Base-by-base conservation (phyloP, 352 stramenopile species). In the Pythium phragmitis region DNA sequence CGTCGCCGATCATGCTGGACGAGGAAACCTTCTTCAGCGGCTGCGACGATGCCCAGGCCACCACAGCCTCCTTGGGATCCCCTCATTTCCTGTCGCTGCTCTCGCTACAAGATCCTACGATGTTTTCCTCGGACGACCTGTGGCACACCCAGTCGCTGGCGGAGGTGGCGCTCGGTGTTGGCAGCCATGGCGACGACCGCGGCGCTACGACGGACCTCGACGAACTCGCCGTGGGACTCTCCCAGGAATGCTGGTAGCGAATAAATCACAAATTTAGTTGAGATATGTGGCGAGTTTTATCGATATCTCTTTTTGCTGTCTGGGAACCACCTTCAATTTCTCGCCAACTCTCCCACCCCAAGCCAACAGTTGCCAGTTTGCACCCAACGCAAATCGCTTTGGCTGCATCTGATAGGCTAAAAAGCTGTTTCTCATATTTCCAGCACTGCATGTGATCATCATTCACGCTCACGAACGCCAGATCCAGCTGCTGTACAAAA, bases 211-310 rank as follows among this genome's bases (percentile, higher is more conserved):
- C 60, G 12, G 60, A 67, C 43, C 36, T 67, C 14, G 53, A 49
- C 4, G 61, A 63, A 17, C 57, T 68, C 23, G 33, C 53, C 4
- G 14, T 46, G 14, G 53, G 33, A 3, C 46, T 68, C 23, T 68
- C 61, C 4, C 61, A 68, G 23, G 61, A 68, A 37, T 68, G 61
- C 54, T 68, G 61, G 61, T 68, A 57, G 33, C 12, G 12, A 8
- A 52, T 34, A 52, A 52, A 30, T 23, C 3, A 39, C 36, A 39
- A 34, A 49, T 59, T 46, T 58, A 58, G 47, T 13, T 2, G 34
- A 14, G 34, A 39, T 39, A 39, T 39, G 7, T 39, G 4, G 4
- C 7, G 34, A 11, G 34, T 14, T 34, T 58, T 58, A 46, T 48
- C 5, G 41, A 46, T 58, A 30, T 46, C 23, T 58, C 34, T 34